Evolutionary conservation across 305 asterid genomes (phyloP).

Genomic region (Caryopteris hybrid): DNA sequence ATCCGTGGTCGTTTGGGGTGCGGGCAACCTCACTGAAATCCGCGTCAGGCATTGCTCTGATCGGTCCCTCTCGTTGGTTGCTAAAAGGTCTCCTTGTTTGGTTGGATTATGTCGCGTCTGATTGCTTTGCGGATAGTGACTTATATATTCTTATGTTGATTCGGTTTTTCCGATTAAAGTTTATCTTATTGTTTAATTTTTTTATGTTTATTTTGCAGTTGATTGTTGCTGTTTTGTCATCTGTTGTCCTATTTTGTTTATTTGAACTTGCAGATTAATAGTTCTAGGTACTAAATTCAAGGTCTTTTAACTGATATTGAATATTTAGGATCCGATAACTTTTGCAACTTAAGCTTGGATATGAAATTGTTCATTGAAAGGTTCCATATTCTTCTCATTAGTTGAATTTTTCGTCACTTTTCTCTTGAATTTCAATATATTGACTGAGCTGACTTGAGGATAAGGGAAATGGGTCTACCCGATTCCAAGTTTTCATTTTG

Average conservation of each 20-base stretch:
- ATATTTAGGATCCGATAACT: background rate
- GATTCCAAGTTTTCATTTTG: background rate
- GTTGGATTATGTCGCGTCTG: background rate
- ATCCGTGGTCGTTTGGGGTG: conserved; percentile 63
- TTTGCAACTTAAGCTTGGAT: background rate
- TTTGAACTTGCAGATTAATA: background rate
- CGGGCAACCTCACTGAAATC: conserved; percentile 44
- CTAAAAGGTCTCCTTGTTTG: conserved; percentile 43
- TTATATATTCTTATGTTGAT: background rate
- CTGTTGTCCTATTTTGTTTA: background rate
- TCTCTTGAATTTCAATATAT: background rate
- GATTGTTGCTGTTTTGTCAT: background rate
- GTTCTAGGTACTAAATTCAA: background rate
- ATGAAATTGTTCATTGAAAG: background rate
- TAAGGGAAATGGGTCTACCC: background rate
- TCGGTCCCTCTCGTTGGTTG: conserved; percentile 59
- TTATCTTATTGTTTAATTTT: background rate
- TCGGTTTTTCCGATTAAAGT: background rate
- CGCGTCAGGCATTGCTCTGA: conserved; percentile 80
- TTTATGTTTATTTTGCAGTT: background rate
- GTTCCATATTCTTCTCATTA: background rate
- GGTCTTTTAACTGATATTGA: background rate
- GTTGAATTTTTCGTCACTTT: background rate
- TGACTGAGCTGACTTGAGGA: background rate
- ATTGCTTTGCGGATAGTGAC: background rate